Conservation (phyloP, 2,329 filamentous ascomycete genomes). For the Fusarium ambrosium region DNA sequence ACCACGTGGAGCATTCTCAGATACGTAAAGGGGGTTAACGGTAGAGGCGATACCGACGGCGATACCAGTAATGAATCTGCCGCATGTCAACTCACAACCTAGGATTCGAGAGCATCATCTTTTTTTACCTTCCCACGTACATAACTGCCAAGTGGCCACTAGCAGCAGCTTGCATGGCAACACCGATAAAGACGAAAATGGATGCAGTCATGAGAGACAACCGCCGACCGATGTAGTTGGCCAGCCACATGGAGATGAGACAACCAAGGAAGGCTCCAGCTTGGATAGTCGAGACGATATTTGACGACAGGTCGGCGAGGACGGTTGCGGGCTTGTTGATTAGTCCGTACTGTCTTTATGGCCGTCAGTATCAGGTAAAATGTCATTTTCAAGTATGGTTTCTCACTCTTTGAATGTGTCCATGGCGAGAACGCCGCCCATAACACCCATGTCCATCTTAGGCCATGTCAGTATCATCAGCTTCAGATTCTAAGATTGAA, state of each 20-base stretch:
- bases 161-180: neutral
- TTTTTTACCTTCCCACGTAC: neutral
- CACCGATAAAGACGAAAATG: neutral
- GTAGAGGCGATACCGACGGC: neutral
- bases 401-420: neutral
- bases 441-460: slow-evolving; percentile 3
- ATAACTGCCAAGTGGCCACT: neutral
- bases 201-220: slow-evolving; percentile 14
- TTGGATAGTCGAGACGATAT: slow-evolving; percentile 26
- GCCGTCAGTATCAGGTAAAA: neutral
- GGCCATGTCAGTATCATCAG: neutral
- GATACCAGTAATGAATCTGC: neutral
- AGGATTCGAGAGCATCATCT: too few species aligned
- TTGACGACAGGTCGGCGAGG: slow-evolving; percentile 18
- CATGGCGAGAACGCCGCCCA: neutral
- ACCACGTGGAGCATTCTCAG: neutral
- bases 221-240: slow-evolving; percentile 21
- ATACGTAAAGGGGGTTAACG: neutral
- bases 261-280: slow-evolving; percentile 17
- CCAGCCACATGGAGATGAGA: slow-evolving; percentile 18
- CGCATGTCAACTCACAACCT: neutral
- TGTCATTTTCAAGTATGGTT: neutral
- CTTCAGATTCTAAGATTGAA: too few species aligned
- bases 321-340: neutral
- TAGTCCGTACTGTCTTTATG: neutral